Evolutionary conservation across 1,139 yeast genomes (phyloP), one percentile per base, ranked within the genome.

Genomic region (Kluyveromyces sp.): DNA sequence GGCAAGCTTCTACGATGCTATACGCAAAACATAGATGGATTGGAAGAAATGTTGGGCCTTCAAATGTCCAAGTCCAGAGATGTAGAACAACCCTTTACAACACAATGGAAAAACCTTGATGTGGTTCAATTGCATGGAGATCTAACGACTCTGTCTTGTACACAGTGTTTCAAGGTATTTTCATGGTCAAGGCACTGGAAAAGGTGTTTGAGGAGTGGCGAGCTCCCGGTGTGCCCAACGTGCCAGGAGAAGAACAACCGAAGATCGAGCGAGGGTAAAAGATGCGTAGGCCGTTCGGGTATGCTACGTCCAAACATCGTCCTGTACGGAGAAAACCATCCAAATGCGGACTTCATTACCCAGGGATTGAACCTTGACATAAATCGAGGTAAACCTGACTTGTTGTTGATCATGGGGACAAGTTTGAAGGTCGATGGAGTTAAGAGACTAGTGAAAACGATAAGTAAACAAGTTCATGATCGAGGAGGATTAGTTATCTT

Each of bases 91-190:
- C 41, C 48, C 7, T 57, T 57, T 42, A 47, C 46, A 15, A 47
- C 51, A 32, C 55, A 50, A 13, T 82, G 88, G 89, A 78, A 74
- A 51, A 69, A 68, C 32, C 65, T 78, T 44, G 89, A 87, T 53
- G 95, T 86, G 16, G 80, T 89, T 9, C 96, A 87, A 62, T 68
- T 92, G 33, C 98, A 92, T 58, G 98, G 98, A 1, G 89, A 87
- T 61, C 69, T 92, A 43, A 86, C 85, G 57, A 73, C 75, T 44
- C 68, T 92, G 45, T 68, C 81, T 20, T 87, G 96, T 60, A 81
- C 87, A 9, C 70, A 71, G 40, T 92, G 97, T 61, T 74, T 72
- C 49, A 58, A 70, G 36, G 66, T 65, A 20, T 78, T 70, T 53
- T 70, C 70, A 29, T 89, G 97, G 96, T 73, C 70, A 29, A 63